Percentiles rank a stretch among this genome's conserved stretches.
These are phyloP conservation scores for Hamigera avellanea DNA, from an alignment of 495 filamentous ascomycete species.

Conservation along the genomic window DNA sequence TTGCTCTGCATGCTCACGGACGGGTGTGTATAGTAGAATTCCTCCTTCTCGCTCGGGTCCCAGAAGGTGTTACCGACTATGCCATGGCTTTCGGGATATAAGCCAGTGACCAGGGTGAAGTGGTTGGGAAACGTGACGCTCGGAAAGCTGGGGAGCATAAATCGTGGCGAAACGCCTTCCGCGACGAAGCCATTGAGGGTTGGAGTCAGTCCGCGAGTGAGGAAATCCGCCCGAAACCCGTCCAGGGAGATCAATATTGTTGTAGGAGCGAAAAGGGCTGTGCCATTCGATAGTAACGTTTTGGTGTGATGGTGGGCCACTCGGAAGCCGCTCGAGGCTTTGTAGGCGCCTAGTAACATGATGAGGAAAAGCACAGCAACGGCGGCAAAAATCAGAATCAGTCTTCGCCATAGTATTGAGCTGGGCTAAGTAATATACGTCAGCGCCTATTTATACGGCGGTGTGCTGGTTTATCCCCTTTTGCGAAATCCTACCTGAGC, in stretches of 20 bases:
- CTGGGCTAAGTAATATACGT: constrained; percentile 1
- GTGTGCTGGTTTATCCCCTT: no score
- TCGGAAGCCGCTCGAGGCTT: constrained; percentile 31
- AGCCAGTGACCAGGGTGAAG: constrained; percentile 83
- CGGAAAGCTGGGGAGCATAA: constrained; percentile 89
- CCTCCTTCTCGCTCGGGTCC: constrained; percentile 62
- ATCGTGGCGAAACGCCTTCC: constrained; percentile 75
- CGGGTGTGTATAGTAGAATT: constrained; percentile 81
- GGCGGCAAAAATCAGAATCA: constrained; percentile 21
- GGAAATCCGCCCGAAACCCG: constrained; percentile 94
- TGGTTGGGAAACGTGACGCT: constrained; percentile 98
- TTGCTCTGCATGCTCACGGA: constrained; percentile 59
- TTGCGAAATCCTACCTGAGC: constrained; percentile 14
- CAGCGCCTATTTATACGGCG: no score
- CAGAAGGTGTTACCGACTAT: constrained; percentile 92
- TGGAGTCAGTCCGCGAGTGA: constrained; percentile 72
- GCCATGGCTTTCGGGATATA: constrained; percentile 89
- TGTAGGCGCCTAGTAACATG: constrained; percentile 42
- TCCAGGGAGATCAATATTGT: constrained; percentile 92
- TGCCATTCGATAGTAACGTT: constrained; percentile 45
- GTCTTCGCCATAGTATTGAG: constrained; percentile 19
- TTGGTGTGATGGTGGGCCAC: constrained; percentile 10
- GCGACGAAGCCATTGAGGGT: constrained; percentile 67
- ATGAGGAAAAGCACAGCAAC: constrained; percentile 40
- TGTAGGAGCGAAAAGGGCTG: constrained; percentile 74